Percentiles rank a stretch among this genome's conserved stretches.
phyloP scores from a whole-genome alignment of 768 basidiomycete genomes.

The Vararia minispora region DNA sequence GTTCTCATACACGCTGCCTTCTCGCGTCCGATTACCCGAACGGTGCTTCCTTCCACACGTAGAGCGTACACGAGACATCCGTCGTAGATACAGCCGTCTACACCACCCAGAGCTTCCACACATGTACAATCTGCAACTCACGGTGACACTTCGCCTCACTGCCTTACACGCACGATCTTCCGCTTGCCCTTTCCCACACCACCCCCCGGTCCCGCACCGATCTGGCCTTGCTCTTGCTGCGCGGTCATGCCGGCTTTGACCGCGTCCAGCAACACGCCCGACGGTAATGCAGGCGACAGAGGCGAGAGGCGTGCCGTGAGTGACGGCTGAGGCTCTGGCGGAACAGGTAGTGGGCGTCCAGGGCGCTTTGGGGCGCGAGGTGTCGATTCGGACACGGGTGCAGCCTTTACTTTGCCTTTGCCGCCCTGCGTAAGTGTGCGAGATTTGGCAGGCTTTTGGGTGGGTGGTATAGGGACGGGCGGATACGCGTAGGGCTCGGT shows the following conservation, averaged over 20 bases:
- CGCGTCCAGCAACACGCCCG: slow-evolving; percentile 12
- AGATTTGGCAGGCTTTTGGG: slow-evolving; percentile 21
- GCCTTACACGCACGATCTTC: slow-evolving; percentile 13
- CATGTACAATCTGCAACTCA: slow-evolving; percentile 2
- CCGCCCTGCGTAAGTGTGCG: slow-evolving; percentile 15
- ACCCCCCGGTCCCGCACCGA: slow-evolving; percentile 7
- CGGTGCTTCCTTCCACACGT: no score
- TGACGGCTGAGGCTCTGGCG: slow-evolving; percentile 67
- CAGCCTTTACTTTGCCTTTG: slow-evolving; percentile 15
- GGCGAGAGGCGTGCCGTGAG: slow-evolving; percentile 42
- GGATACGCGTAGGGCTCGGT: slow-evolving; percentile 45
- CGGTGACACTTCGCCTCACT: slow-evolving; percentile 2
- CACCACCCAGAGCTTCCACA: no score
- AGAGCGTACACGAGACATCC: no score
- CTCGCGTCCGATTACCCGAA: no score
- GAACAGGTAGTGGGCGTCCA: slow-evolving; percentile 43
- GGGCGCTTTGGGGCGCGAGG: slow-evolving; percentile 13
- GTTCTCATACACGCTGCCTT: no score
- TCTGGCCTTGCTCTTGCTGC: slow-evolving; percentile 6
- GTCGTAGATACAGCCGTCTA: no score
- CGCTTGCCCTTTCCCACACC: slow-evolving; percentile 16
- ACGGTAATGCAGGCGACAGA: slow-evolving; percentile 11
- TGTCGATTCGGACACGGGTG: slow-evolving; percentile 15
- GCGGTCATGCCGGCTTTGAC: slow-evolving; percentile 14
- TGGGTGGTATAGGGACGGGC: slow-evolving; percentile 16